Evolutionary conservation across 495 filamentous ascomycete species (phyloP).

Genomic region (Parmelia sp.): DNA sequence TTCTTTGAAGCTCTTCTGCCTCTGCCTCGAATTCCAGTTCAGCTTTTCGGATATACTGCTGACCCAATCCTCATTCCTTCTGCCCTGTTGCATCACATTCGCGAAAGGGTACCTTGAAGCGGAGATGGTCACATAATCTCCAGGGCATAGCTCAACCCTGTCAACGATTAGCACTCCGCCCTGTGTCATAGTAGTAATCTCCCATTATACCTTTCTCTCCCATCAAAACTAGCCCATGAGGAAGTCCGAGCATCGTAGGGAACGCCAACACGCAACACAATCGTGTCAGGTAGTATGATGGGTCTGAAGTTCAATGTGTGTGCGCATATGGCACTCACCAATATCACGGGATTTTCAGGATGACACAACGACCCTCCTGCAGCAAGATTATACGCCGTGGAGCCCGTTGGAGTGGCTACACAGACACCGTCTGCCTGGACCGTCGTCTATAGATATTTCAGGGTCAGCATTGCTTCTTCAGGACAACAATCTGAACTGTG

Average conservation of each 20-base stretch:
- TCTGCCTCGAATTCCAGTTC: constrained; percentile 83
- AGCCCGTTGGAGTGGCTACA: constrained; percentile 86
- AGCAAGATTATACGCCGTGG: constrained; percentile 94
- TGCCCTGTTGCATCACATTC: constrained; percentile 68
- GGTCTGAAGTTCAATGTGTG: constrained; percentile 95
- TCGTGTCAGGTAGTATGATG: constrained; percentile 91
- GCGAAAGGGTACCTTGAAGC: constrained; percentile 92
- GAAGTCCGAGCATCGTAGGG: constrained; percentile 84
- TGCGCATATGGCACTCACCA: constrained; percentile 91
- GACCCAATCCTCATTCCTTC: constrained; percentile 84
- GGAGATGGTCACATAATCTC: constrained; percentile 93
- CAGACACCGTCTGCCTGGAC: constrained; percentile 84
- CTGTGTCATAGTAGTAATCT: background rate
- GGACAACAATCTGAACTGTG: too few relatives aligned
- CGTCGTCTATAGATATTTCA: constrained; percentile 44
- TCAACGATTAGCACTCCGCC: constrained; percentile 13
- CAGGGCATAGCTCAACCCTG: constrained; percentile 73
- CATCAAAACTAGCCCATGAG: constrained; percentile 97
- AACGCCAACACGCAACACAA: constrained; percentile 84
- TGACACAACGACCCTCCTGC: constrained; percentile 93
- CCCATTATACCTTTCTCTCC: constrained; percentile 60
- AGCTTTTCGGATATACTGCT: constrained; percentile 83
- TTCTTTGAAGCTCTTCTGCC: constrained; percentile 57
- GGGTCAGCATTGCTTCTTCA: too few relatives aligned
- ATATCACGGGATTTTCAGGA: constrained; percentile 93